A percentile compares a stretch with the other conserved stretches of the same genome.
Evolutionary conservation across 2,329 filamentous ascomycete species (phyloP).

Genomic region (Westerdykella ornata): DNA sequence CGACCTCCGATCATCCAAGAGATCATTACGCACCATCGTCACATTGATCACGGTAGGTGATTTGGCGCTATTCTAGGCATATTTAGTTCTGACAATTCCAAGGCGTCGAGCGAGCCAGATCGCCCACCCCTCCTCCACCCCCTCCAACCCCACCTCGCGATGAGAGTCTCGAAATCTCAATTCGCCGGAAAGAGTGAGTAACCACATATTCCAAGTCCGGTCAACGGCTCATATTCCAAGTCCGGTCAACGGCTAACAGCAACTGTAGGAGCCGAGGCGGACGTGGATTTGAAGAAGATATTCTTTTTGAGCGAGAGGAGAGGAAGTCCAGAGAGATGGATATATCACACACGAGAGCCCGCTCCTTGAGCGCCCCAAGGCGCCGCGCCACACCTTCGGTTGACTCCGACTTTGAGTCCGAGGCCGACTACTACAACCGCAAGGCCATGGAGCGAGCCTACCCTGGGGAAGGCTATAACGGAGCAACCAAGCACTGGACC

Average conservation of each 20-base stretch:
- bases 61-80: not conserved
- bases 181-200: constrained; percentile 46
- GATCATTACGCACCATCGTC: constrained; percentile 79
- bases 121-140: constrained; percentile 47
- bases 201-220: not conserved
- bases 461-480: constrained; percentile 66
- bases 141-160: constrained; percentile 46
- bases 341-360: constrained; percentile 29
- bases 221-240: not conserved
- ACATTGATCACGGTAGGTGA: constrained; percentile 74
- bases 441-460: constrained; percentile 62
- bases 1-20: constrained; percentile 80
- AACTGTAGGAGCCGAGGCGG: constrained; percentile 38
- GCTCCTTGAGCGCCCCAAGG: constrained; percentile 41
- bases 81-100: constrained; percentile 7
- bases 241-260: constrained; percentile 5
- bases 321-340: constrained; percentile 20
- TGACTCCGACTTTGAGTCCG: constrained; percentile 46
- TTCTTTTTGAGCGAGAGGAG: constrained; percentile 55
- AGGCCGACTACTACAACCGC: constrained; percentile 58
- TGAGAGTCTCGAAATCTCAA: constrained; percentile 51
- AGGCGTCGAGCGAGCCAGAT: constrained; percentile 44
- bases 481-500: constrained; percentile 69
- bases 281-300: constrained; percentile 55
- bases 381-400: constrained; percentile 32